These are phyloP conservation scores for Meyerozyma guilliermondii DNA, from an alignment of 1,139 yeast genomes.

Conservation along the genomic window DNA sequence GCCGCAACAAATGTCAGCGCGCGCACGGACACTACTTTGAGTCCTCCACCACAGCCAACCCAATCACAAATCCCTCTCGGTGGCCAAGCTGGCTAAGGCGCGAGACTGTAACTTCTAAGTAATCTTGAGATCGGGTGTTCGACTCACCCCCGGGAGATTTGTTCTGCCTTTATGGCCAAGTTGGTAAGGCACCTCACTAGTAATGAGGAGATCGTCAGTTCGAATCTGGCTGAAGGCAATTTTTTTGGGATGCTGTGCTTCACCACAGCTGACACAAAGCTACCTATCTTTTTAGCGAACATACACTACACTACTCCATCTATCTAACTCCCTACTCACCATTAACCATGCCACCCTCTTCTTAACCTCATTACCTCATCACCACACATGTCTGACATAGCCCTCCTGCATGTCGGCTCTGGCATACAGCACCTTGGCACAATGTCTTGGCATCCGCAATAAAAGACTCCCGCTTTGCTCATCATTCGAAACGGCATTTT, in stretches of 20 bases:
- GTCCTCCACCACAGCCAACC: background rate
- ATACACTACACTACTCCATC: too few relatives aligned
- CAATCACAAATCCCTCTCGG: slow-evolving; percentile 9
- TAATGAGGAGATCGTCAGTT: slow-evolving; percentile 88
- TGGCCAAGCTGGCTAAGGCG: slow-evolving; percentile 19
- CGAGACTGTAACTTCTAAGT: slow-evolving; percentile 15
- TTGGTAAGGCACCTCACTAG: slow-evolving; percentile 92
- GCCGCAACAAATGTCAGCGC: background rate
- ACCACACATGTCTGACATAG: background rate
- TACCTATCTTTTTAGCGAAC: too few relatives aligned
- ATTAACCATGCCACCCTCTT: too few relatives aligned
- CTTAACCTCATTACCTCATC: slow-evolving; percentile 31
- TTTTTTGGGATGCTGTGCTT: too few relatives aligned
- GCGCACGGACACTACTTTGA: background rate
- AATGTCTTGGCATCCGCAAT: slow-evolving; percentile 1
- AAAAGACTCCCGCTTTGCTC: background rate
- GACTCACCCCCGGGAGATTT: slow-evolving; percentile 17
- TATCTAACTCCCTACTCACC: too few relatives aligned
- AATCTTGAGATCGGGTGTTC: slow-evolving; percentile 18
- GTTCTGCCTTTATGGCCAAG: slow-evolving; percentile 44
- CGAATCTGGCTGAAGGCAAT: slow-evolving; percentile 77
- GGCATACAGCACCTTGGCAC: background rate
- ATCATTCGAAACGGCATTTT: background rate
- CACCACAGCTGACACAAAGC: too few relatives aligned
- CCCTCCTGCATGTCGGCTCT: background rate